Evolutionary conservation across 2,329 filamentous ascomycete species (phyloP), one percentile per base, ranked within the genome.

Genomic region (Ceratocystis cacaofunesta): DNA sequence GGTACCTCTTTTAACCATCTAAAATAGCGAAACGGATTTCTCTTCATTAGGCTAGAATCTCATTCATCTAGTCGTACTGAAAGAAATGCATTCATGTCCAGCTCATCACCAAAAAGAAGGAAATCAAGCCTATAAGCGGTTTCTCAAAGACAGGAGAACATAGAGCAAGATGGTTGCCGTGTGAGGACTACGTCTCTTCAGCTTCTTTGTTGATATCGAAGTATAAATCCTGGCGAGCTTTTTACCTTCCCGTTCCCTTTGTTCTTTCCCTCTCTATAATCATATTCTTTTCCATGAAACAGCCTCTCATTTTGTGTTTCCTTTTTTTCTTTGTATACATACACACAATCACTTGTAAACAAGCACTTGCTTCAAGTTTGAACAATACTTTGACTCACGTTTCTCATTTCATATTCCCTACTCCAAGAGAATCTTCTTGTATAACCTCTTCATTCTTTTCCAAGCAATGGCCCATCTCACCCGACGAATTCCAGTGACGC

Each of bases 381-480:
- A 52, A 6, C 48, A 25, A 15, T 25, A 8, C 48, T 50, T 50
- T 28, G 12, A 41, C 36, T 41, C 12, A 3, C 17, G 22, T 22
- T 50, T 19, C 22, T 15, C 3, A 28, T 15, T 52, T 58, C 8
- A 58, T 19, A 58, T 58, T 4, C 30, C n/a, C 6, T 52, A 19
- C 48, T 8, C 7, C 48, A 12, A 15, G 36, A 4, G 36, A 41
- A 15, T 15, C 36, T 41, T 41, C 36, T 41, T 41, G 10, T 41
- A 41, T 41, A 41, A 15, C 36, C 36, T 41, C 36, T 12, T 41
- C 12, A 41, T 41, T 52, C 10, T 25, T 10, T 10, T 15, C 8
- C 22, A 28, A 52, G 22, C 41, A 48, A 62, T 62, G 61, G 61
- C 61, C 32, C 61, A 62, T 50, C 61, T 62, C 25, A 62, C 61